Base-by-base conservation (phyloP, 257 asterid species). In the Hygrophila difformis region DNA sequence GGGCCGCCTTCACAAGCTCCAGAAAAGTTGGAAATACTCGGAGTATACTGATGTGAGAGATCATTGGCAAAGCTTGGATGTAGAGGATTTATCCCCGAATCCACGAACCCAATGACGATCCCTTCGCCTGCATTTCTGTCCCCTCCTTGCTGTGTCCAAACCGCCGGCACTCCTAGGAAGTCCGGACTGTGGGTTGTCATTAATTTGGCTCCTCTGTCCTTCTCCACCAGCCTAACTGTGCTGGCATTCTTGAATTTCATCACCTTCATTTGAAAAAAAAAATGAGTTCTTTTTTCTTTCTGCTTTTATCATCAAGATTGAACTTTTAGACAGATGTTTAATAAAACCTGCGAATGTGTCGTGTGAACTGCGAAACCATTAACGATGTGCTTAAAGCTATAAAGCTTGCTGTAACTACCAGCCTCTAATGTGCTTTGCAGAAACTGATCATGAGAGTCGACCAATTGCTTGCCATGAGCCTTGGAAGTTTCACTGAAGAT, bases 291-390 rank as follows among this genome's bases (percentile, higher is more conserved):
- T n/a, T n/a, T n/a, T n/a, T n/a, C n/a, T n/a, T n/a, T n/a, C n/a
- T n/a, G n/a, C n/a, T n/a, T 24, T 51, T 8, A 1, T 40, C 36
- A 2, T 4, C 18, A 21, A 1, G 26, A 14, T 34, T 31, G 34
- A 44, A 21, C 12, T 11, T 29, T 26, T 26, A 26, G 4, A 26
- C 31, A 26, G 0, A 8, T 26, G 31, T 26, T 26, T 17, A 39
- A 5, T 6, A 8, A 35, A 12, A 76, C 96, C 93, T 84, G 94
- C 55, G 95, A 69, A 44, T 57, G 66, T 8, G 77, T 65, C 5
- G 94, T 81, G 53, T 88, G 95, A 24, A 88, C 55, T 0, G 97
- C 88, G 41, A 88, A 79, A 12, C 95, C 94, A 47, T 81, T 84
- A 16, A 79, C 85, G 9, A 88, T 62, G 68, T 84, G 85, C 18